Evolutionary conservation across 2,329 filamentous ascomycete genomes (phyloP), one percentile per base, ranked within the genome.

Genomic region (Allantophomopsis lycopodina): DNA sequence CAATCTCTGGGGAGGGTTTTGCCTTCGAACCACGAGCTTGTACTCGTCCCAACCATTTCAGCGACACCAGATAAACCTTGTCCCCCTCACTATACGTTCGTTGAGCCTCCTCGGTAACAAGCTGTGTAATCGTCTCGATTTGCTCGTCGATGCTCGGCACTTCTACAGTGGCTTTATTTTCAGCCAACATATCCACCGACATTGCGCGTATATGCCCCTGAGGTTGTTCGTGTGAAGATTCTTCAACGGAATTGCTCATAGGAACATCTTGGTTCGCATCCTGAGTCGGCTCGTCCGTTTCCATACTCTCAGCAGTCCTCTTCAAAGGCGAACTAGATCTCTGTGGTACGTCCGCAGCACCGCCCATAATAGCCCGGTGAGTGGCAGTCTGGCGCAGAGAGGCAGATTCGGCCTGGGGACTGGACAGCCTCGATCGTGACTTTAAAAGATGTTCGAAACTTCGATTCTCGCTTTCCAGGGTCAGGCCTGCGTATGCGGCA

Each of bases 31-130:
- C 73, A 40, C 83, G 68, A 17, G 81, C 71, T 43, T 80, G 65
- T 2, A 91, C 84, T 43, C 76, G 73, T 41, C 72, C 68, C 28
- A 95, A 68, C 91, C 91, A 96, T 43, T 69, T 68, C 38, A 70
- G 73, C 2, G 88, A 93, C 4, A 96, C 73, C 15, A 94, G 61
- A 50, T 79, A 94, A 12, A 80, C 83, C 40, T 75, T 70, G 42
- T 83, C 73, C n/a, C 79, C 79, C 45, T 88, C 83, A 42, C 74
- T 60, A 28, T 28, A 28, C n/a, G 78, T 57, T 7, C 72, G 67
- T 0, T 56, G 55, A 36, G 69, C 65, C 30, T 57, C 32, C 23
- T 50, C 54, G 57, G 48, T 30, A 20, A 30, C 39, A 35, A 83
- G 63, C 67, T 45, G 69, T 61, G 74, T 71, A 38, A 95, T 84